These are phyloP conservation scores for Allomyces javanicus DNA, from an alignment of 192 early-diverging fungal species.

Conservation along the genomic window DNA sequence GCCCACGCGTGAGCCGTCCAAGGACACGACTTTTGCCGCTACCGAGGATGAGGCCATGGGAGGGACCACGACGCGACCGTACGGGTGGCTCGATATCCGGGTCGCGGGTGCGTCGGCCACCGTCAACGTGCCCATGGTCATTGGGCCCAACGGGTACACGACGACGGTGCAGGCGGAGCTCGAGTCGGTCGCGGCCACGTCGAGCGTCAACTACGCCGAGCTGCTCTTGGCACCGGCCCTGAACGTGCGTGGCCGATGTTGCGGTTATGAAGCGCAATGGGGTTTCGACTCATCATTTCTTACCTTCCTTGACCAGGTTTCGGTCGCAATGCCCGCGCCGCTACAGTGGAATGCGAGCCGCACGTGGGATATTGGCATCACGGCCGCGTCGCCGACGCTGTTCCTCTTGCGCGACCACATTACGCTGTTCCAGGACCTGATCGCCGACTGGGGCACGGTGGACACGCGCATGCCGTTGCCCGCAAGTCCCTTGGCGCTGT, in stretches of 20 bases:
- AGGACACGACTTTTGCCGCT: slow-evolving; percentile 37
- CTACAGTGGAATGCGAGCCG: slow-evolving; percentile 49
- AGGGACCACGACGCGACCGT: slow-evolving; percentile 24
- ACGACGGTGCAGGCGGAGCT: slow-evolving; percentile 27
- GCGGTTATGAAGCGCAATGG: too few species aligned
- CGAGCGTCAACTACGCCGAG: slow-evolving; percentile 48
- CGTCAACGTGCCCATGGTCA: slow-evolving; percentile 36
- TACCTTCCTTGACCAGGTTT: slow-evolving; percentile 17
- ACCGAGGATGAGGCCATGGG: slow-evolving; percentile 10
- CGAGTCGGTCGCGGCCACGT: slow-evolving; percentile 21
- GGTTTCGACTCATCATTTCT: background rate
- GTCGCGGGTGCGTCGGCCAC: slow-evolving; percentile 25
- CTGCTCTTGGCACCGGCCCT: slow-evolving; percentile 26
- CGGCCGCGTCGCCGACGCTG: slow-evolving; percentile 20
- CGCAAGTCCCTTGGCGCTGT: slow-evolving; percentile 20
- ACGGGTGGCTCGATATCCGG: slow-evolving; percentile 54
- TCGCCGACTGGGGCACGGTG: slow-evolving; percentile 42
- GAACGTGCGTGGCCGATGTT: slow-evolving; percentile 16
- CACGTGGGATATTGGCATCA: slow-evolving; percentile 40
- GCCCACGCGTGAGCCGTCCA: slow-evolving; percentile 49
- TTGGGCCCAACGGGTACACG: slow-evolving; percentile 28
- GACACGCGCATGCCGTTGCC: slow-evolving; percentile 3
- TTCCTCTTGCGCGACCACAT: slow-evolving; percentile 55
- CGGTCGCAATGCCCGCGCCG: slow-evolving; percentile 32
- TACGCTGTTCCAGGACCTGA: slow-evolving; percentile 47